Conservation (phyloP, 2,329 filamentous ascomycete genomes). For the Diaporthe vaccinii region DNA sequence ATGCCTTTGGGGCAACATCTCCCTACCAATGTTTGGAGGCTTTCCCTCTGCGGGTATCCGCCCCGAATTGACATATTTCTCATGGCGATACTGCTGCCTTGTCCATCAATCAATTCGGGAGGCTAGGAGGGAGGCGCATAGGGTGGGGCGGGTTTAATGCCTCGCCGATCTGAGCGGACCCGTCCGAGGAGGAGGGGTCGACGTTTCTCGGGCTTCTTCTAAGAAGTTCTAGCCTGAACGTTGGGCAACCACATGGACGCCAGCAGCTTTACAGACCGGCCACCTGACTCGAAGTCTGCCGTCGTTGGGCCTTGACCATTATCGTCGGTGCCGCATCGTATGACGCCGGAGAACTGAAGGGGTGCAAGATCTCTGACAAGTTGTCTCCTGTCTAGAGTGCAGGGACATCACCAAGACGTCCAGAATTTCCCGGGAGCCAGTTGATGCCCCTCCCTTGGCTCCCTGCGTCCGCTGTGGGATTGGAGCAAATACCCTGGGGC, state of each 20-base stretch:
- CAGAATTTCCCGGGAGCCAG: constrained; percentile 2
- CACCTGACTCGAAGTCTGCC: constrained; percentile 7
- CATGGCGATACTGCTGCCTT: constrained; percentile 7
- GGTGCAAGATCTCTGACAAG: background rate
- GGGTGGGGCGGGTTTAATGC: constrained; percentile 35
- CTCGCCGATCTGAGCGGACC: constrained; percentile 37
- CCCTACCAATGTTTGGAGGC: background rate
- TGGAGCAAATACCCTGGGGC: constrained; percentile 8
- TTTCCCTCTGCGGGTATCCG: constrained; percentile 1
- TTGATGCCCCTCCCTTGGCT: background rate
- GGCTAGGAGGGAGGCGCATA: background rate
- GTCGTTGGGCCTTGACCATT: constrained; percentile 23
- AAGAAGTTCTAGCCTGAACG: constrained; percentile 14
- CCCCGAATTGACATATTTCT: background rate
- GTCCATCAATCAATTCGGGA: background rate
- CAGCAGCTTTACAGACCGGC: constrained; percentile 4
- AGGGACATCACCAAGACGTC: background rate
- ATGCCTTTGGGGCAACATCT: background rate
- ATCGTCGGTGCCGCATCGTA: constrained; percentile 9
- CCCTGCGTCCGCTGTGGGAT: background rate
- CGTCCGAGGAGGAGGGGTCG: constrained; percentile 33
- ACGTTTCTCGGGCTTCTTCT: background rate
- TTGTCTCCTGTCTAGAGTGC: background rate
- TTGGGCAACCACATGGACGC: constrained; percentile 11
- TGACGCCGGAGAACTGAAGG: constrained; percentile 13